Conservation (phyloP, 345 rosid genomes). For the Brassica rapa region DNA sequence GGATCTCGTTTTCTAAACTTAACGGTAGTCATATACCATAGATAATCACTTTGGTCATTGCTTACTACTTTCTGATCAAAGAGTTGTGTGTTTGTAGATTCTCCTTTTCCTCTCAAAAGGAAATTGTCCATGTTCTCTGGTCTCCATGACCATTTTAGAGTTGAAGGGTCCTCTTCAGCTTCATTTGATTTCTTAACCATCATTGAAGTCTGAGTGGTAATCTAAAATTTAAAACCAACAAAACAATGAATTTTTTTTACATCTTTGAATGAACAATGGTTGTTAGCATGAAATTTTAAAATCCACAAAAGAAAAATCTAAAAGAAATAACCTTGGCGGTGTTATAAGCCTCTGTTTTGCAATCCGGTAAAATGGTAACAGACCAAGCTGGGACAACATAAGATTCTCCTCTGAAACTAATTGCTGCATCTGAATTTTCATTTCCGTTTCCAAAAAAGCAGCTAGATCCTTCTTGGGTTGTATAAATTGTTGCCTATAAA, state of each 20-base stretch:
- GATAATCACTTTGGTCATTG: background rate
- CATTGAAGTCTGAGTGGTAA: background rate
- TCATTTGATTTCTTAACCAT: background rate
- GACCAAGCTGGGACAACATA: background rate
- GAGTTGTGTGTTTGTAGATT: background rate
- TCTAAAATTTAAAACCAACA: background rate
- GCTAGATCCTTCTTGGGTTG: background rate
- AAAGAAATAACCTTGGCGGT: background rate
- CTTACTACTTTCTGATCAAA: background rate
- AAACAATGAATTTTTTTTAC: background rate
- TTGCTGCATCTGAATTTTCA: background rate
- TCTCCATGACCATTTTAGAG: background rate
- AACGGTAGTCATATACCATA: background rate
- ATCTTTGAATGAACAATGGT: background rate
- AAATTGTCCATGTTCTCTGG: background rate
- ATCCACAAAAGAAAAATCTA: background rate
- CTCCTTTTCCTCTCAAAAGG: background rate
- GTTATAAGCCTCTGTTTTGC: background rate
- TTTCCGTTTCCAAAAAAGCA: background rate
- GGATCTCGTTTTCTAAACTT: background rate
- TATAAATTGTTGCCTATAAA: background rate
- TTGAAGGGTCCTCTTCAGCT: background rate
- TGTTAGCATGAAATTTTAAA: background rate
- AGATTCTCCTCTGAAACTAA: background rate
- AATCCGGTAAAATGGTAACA: background rate